Conservation (phyloP, 2,329 filamentous ascomycete genomes). For the Trichoderma atrobrunneum region DNA sequence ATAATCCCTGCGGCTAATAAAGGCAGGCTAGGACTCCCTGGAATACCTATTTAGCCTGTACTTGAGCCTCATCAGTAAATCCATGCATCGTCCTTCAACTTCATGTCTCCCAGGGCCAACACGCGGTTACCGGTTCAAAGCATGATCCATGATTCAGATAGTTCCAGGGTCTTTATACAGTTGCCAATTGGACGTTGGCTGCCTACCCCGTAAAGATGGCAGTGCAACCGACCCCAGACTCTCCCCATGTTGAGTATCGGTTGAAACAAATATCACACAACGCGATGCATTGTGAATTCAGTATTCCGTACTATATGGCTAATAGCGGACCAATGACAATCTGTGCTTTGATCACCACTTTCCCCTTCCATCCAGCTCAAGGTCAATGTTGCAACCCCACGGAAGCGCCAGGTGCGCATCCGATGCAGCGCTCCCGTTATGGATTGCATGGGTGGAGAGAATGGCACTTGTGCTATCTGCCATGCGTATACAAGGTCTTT, state of each 20-base stretch:
- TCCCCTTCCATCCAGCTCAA: not conserved
- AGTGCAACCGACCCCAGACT: slow-evolving; percentile 2
- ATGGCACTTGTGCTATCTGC: not conserved
- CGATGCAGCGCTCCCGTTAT: slow-evolving; percentile 12
- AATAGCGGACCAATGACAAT: not conserved
- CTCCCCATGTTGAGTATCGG: not conserved
- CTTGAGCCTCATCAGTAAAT: not conserved
- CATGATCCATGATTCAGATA: not conserved
- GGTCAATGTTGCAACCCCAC: slow-evolving; percentile 2
- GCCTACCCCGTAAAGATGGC: not conserved
- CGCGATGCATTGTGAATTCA: not conserved
- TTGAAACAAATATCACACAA: not conserved
- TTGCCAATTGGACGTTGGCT: not conserved
- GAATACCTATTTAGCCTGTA: not conserved
- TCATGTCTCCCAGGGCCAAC: not conserved
- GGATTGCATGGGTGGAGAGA: not conserved
- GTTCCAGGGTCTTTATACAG: not conserved
- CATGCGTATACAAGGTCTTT: not conserved
- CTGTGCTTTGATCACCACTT: not conserved
- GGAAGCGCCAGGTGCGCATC: slow-evolving; percentile 10
- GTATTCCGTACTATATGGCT: not conserved
- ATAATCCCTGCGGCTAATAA: not conserved
- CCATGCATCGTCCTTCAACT: not conserved
- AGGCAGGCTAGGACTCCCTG: not conserved
- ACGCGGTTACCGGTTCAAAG: not conserved